These are phyloP conservation scores for Metschnikowia colocasiae DNA, from an alignment of 805 yeast species.

Conservation along the genomic window DNA sequence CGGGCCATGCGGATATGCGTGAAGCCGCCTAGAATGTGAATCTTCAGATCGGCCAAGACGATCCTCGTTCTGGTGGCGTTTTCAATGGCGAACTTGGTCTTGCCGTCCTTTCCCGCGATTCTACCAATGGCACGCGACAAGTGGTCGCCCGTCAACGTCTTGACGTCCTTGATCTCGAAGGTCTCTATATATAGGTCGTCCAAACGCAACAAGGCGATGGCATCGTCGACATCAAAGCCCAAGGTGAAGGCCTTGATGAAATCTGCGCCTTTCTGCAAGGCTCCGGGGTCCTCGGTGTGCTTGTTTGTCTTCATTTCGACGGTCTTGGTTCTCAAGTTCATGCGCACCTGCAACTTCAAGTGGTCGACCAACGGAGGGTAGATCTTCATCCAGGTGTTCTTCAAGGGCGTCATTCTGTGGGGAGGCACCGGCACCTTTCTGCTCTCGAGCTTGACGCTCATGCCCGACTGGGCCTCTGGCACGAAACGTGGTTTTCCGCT, in stretches of 20 bases:
- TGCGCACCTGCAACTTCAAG: conserved; percentile 89
- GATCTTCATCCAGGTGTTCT: conserved; percentile 86
- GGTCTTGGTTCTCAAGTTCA: conserved; percentile 84
- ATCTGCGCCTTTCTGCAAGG: conserved; percentile 97
- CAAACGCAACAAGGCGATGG: conserved; percentile 87
- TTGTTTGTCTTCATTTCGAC: conserved; percentile 85
- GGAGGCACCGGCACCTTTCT: conserved; percentile 95
- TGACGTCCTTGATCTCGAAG: conserved; percentile 94
- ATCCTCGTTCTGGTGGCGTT: conserved; percentile 98
- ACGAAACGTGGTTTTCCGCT: conserved; percentile 84
- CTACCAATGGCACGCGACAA: conserved; percentile 98
- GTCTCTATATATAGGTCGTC: conserved; percentile 97
- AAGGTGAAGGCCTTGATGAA: conserved; percentile 91
- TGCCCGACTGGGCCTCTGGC: conserved; percentile 60
- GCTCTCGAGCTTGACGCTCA: conserved; percentile 73
- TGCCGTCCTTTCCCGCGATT: conserved; percentile 99
- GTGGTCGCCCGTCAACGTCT: conserved; percentile 93
- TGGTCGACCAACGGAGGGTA: conserved; percentile 96
- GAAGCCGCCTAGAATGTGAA: conserved; percentile 95
- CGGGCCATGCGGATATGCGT: conserved; percentile 98
- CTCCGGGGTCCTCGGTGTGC: conserved; percentile 84
- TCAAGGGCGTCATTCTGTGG: conserved; percentile 93
- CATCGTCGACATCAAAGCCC: conserved; percentile 96
- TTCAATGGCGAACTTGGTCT: conserved; percentile 97
- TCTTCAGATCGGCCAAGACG: conserved; percentile 93